Percentiles rank a stretch among this genome's conserved stretches.
Conservation (phyloP, 768 basidiomycete species). For the Crepidotus variabilis region DNA sequence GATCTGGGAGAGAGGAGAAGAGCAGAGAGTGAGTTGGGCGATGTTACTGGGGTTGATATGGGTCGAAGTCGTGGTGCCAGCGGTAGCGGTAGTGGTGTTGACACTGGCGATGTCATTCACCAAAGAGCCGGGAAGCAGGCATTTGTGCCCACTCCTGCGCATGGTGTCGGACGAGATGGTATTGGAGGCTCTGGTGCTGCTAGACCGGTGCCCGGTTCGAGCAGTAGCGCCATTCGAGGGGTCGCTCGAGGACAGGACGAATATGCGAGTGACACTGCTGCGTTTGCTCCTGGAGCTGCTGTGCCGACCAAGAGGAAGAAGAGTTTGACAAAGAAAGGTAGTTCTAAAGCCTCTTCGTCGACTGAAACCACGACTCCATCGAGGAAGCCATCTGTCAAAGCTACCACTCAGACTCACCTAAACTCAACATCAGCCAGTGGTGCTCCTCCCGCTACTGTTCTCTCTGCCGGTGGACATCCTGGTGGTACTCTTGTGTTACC, state of each 20-base stretch:
- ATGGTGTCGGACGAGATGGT: not conserved
- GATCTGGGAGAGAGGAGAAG: constrained; percentile 17
- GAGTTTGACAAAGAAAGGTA: constrained; percentile 14
- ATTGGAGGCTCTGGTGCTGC: not conserved
- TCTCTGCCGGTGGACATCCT: constrained; percentile 17
- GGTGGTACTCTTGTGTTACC: constrained; percentile 18
- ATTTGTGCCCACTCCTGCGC: constrained; percentile 1
- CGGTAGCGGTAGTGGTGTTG: not conserved
- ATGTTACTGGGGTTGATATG: not conserved
- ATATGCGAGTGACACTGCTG: constrained; percentile 16
- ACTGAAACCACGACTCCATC: not conserved
- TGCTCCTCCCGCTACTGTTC: constrained; percentile 11
- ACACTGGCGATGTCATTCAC: not conserved
- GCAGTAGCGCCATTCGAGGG: not conserved
- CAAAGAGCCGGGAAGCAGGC: not conserved
- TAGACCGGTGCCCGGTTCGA: not conserved
- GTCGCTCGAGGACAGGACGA: not conserved
- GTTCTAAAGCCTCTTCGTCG: not conserved
- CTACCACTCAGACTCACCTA: not conserved
- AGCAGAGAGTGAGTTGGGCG: constrained; percentile 14
- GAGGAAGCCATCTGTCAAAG: constrained; percentile 3
- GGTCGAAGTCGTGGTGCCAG: not conserved
- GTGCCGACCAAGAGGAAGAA: constrained; percentile 12
- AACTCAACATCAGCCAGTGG: not conserved
- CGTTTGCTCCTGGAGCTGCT: constrained; percentile 2